These are phyloP conservation scores for Dittrichia graveolens DNA, from an alignment of 129 eudicot species.

Conservation along the genomic window DNA sequence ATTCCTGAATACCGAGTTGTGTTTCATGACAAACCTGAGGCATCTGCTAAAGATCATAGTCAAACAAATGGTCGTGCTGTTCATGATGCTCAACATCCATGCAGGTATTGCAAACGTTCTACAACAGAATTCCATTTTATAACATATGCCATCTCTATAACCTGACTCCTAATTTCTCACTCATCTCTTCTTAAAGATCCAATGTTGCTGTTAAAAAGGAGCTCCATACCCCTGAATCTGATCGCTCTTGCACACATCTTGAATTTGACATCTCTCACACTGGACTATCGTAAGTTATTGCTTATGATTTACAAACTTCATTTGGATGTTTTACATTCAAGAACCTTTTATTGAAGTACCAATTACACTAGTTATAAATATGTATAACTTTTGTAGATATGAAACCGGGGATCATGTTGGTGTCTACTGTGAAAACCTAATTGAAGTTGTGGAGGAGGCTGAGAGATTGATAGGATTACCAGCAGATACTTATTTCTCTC, in stretches of 20 bases:
- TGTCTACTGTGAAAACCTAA: slow-evolving; percentile 81
- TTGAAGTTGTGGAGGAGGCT: slow-evolving; percentile 84
- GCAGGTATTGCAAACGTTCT: slow-evolving; percentile 55
- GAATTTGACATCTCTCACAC: slow-evolving; percentile 88
- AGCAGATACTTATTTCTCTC: slow-evolving; percentile 78
- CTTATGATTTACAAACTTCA: neutral
- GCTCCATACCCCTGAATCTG: slow-evolving; percentile 93
- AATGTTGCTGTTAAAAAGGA: slow-evolving; percentile 87
- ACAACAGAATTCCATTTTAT: neutral
- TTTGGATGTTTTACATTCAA: neutral
- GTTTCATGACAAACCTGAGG: slow-evolving; percentile 52
- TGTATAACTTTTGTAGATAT: slow-evolving; percentile 48
- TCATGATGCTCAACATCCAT: slow-evolving; percentile 89
- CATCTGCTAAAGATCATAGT: slow-evolving; percentile 36
- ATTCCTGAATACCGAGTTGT: slow-evolving; percentile 83
- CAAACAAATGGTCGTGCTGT: slow-evolving; percentile 72
- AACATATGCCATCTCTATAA: neutral
- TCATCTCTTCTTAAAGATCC: slow-evolving; percentile 43
- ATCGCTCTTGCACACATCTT: slow-evolving; percentile 97
- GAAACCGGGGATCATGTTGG: slow-evolving; percentile 99
- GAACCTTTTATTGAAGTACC: too few species aligned
- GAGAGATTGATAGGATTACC: slow-evolving; percentile 62
- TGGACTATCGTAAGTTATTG: slow-evolving; percentile 65
- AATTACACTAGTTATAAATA: neutral
- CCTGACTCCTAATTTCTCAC: slow-evolving; percentile 17